Base-by-base conservation (phyloP, 2,329 filamentous ascomycete species). In the Diaporthe citrichinensis region DNA sequence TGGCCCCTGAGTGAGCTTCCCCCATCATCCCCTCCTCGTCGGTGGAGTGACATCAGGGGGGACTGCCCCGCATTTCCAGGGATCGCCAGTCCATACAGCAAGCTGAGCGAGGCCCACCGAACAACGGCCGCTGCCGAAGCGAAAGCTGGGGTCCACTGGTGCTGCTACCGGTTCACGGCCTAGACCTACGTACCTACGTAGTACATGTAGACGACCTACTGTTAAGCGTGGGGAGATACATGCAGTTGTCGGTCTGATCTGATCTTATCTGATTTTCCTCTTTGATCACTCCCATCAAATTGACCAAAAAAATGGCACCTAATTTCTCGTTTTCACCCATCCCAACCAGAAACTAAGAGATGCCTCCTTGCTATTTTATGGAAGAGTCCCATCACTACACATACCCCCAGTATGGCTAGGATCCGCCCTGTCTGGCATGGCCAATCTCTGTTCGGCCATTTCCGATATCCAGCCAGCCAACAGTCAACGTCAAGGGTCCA, bases 1-100 rank as follows among this genome's bases (percentile, higher is more conserved):
- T 55, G 65, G 65, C 65, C 65, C 65, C 65, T 69, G 49, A 69
- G 65, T 41, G 49, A 69, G 49, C 62, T 49, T 12, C 31, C 62
- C 31, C 65, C 65, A 31, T 53, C 65, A 53, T 55, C 65, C 14
- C 49, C 49, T 36, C 49, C 34, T 41, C 49, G 34, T 69, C 36
- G 49, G 65, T 69, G 65, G 65, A 69, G 65, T 69, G 49, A 55
- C 65, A 69, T 69, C 49, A 69, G 49, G 65, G 65, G 20, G 23
- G 2, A 34, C 49, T 69, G 49, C 65, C 65, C 65, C 65, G 65
- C 65, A 68, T 69, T 41, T 41, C 49, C n/a, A 55, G 41, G 61
- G 61, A 67, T 67, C 28, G 14, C 41, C 20, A 17, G 15, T 67
- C 12, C 28, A 49, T 2, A 39, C 9, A n/a, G 31, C 41, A 67